These are phyloP conservation scores for Fusarium subglutinans DNA, from an alignment of 2,329 filamentous ascomycete species.

Conservation along the genomic window DNA sequence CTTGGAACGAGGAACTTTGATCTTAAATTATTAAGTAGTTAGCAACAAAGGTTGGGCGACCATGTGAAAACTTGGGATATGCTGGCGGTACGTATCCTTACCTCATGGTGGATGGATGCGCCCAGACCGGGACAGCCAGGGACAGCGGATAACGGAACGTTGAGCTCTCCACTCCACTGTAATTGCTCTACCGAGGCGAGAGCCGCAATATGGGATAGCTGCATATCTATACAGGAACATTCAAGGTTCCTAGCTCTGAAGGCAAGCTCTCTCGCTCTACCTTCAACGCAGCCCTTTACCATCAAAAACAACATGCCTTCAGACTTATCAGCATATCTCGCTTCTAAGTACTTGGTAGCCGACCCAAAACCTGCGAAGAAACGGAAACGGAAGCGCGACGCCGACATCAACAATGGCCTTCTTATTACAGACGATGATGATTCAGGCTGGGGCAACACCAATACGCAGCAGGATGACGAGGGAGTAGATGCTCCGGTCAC, in stretches of 20 bases:
- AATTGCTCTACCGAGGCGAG: constrained; percentile 23
- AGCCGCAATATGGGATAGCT: constrained; percentile 33
- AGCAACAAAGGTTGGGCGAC: constrained; percentile 37
- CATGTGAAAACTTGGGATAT: constrained; percentile 36
- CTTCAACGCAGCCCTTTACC: background rate
- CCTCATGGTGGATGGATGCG: constrained; percentile 17
- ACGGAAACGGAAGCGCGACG: constrained; percentile 67
- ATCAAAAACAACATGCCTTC: constrained; percentile 56
- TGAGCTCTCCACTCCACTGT: background rate
- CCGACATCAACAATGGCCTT: constrained; percentile 62
- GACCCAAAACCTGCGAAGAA: constrained; percentile 68
- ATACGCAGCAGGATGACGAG: constrained; percentile 56
- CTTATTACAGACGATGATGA: constrained; percentile 74
- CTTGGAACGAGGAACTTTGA: constrained; percentile 16
- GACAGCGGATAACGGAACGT: background rate
- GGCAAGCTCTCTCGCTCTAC: background rate
- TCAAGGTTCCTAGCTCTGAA: constrained; percentile 10
- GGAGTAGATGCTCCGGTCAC: constrained; percentile 63
- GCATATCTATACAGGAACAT: constrained; percentile 32
- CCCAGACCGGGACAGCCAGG: background rate
- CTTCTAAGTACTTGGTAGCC: constrained; percentile 83
- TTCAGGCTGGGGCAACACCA: constrained; percentile 57
- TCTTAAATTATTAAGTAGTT: constrained; percentile 2
- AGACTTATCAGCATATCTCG: constrained; percentile 84
- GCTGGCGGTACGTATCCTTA: constrained; percentile 41